Percentiles rank a stretch among this genome's conserved stretches.
These are phyloP conservation scores for Patellifolia procumbens DNA, from an alignment of 179 eudicot genomes.

Conservation along the genomic window DNA sequence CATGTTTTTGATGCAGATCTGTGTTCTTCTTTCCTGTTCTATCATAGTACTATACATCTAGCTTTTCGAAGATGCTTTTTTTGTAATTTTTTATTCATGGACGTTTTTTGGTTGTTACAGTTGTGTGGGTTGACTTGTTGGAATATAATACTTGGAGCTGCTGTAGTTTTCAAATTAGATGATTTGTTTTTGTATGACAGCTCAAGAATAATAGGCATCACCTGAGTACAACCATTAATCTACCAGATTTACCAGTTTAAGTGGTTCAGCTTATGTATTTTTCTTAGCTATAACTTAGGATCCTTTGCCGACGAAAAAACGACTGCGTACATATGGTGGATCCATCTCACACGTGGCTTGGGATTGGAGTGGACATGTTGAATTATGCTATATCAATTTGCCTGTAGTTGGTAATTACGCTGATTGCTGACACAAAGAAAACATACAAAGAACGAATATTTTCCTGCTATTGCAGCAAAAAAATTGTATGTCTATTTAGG, in stretches of 20 bases:
- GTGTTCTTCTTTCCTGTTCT: slow-evolving; percentile 14
- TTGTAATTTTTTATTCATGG: background rate
- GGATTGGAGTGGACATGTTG: background rate
- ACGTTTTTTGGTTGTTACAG: slow-evolving; percentile 1
- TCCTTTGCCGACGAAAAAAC: background rate
- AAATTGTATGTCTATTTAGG: background rate
- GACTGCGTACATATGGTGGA: background rate
- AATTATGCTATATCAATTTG: slow-evolving; percentile 4
- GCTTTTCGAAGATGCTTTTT: slow-evolving; percentile 17
- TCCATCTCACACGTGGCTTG: background rate
- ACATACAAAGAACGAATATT: background rate
- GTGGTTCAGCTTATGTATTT: background rate
- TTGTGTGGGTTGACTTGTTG: slow-evolving; percentile 20
- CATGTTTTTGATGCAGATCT: slow-evolving; percentile 28
- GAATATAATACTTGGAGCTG: slow-evolving; percentile 18
- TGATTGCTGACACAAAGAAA: too few relatives aligned
- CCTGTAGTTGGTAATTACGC: background rate
- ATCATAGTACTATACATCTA: background rate
- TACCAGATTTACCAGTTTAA: background rate
- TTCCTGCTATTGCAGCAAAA: background rate
- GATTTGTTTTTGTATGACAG: slow-evolving; percentile 1
- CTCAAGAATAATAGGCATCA: slow-evolving; percentile 7
- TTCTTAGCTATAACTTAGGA: background rate
- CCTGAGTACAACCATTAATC: background rate
- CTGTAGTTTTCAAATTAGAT: background rate